phyloP scores from a whole-genome alignment of 192 early-diverging fungal species.

The Obelidium mucronatum region DNA sequence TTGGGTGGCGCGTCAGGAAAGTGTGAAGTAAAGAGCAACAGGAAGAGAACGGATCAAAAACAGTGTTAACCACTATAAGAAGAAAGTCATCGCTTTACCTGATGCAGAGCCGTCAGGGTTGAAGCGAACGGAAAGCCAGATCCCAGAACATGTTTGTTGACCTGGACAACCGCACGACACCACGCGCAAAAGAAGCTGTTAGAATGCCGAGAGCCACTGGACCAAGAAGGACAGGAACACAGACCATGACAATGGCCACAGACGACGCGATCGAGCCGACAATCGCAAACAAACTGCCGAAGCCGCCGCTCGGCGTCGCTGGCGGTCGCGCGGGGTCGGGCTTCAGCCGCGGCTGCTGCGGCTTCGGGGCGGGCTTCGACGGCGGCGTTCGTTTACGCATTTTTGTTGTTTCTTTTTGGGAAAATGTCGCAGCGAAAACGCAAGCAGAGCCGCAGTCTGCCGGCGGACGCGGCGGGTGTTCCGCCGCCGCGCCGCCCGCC shows the following conservation, averaged over 20 bases:
- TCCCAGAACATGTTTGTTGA: constrained; percentile 24
- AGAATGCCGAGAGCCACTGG: background rate
- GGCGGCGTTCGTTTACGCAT: no score
- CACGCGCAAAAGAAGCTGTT: background rate
- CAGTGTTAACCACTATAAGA: background rate
- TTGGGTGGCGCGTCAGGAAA: background rate
- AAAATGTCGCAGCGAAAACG: no score
- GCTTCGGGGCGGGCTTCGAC: no score
- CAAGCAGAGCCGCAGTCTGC: no score
- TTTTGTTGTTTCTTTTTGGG: no score
- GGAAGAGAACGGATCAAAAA: background rate
- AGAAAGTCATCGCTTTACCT: background rate
- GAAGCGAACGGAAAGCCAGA: constrained; percentile 22
- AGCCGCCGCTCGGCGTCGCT: background rate
- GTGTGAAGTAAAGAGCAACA: background rate
- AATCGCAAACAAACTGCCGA: background rate
- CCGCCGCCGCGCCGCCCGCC: no score
- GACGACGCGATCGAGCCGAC: constrained; percentile 21
- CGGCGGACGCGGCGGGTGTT: no score
- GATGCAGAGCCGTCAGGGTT: constrained; percentile 21
- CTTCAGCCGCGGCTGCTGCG: no score
- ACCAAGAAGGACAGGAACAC: background rate
- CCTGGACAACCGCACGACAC: background rate
- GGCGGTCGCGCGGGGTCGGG: no score
- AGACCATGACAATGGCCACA: constrained; percentile 26